Conservation (phyloP, 202 grass and related monocot species). For the Musa balbisiana region DNA sequence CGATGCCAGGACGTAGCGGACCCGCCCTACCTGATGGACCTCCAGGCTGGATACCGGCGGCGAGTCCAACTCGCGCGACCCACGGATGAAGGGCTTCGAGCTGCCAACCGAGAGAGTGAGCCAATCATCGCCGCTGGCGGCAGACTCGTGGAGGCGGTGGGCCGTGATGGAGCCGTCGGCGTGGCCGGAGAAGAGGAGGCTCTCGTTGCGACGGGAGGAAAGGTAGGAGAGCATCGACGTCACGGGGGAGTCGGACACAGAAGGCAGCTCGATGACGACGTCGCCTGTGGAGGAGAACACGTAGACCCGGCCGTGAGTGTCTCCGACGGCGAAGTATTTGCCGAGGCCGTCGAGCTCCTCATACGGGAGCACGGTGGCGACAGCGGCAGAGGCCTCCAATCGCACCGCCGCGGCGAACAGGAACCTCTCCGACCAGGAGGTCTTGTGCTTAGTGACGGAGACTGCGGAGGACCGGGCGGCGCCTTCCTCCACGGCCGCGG, state of each 20-base stretch:
- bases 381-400: neutral
- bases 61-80: conserved; percentile 45
- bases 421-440: conserved; percentile 39
- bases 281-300: conserved; percentile 73
- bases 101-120: conserved; percentile 43
- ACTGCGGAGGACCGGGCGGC: conserved; percentile 26
- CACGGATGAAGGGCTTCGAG: conserved; percentile 44
- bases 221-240: conserved; percentile 75
- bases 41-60: conserved; percentile 58
- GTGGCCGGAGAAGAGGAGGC: conserved; percentile 71
- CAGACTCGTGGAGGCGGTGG: conserved; percentile 55
- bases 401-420: neutral
- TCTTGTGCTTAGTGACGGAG: conserved; percentile 54
- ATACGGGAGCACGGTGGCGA: conserved; percentile 45
- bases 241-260: conserved; percentile 40
- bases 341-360: conserved; percentile 21
- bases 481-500: neutral
- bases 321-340: conserved; percentile 37
- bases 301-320: conserved; percentile 63
- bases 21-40: conserved; percentile 56
- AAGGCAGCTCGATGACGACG: conserved; percentile 58
- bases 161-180: conserved; percentile 63
- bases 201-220: conserved; percentile 56
- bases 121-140: conserved; percentile 68
- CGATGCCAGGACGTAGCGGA: conserved; percentile 74